These are phyloP conservation scores for Periconia sp. DNA, from an alignment of 2,329 filamentous ascomycete genomes.

Conservation along the genomic window DNA sequence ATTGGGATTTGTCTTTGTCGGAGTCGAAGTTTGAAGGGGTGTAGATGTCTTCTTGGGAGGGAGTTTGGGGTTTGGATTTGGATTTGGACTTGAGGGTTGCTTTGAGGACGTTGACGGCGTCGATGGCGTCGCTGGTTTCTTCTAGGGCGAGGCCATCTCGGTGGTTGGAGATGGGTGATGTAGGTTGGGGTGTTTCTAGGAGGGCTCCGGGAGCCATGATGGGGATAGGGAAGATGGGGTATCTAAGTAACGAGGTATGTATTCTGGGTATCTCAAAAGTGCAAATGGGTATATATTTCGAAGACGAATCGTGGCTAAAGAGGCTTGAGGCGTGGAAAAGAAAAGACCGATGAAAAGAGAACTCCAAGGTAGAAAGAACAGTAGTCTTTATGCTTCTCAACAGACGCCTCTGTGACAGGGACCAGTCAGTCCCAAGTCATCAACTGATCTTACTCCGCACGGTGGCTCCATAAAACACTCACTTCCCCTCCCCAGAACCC, in stretches of 20 bases:
- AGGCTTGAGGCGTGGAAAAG: neutral
- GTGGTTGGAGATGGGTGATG: slow-evolving; percentile 50
- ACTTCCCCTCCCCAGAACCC: neutral
- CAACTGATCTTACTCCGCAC: neutral
- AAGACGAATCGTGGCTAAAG: neutral
- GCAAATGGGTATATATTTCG: neutral
- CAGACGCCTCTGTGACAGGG: no score
- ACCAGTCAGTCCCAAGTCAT: no score
- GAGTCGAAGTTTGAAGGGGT: slow-evolving; percentile 68
- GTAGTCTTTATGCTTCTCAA: no score
- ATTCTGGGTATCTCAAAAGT: neutral
- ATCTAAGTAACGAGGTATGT: slow-evolving; percentile 14
- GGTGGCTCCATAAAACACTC: neutral
- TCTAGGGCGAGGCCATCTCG: slow-evolving; percentile 61
- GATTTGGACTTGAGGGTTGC: slow-evolving; percentile 55
- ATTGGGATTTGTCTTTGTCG: slow-evolving; percentile 76
- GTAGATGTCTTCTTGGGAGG: slow-evolving; percentile 50
- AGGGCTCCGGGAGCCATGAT: slow-evolving; percentile 51
- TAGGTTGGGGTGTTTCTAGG: slow-evolving; percentile 46
- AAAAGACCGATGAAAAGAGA: neutral
- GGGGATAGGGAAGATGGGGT: slow-evolving; percentile 14
- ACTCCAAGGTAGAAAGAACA: neutral
- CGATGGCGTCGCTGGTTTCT: slow-evolving; percentile 60
- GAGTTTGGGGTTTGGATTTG: slow-evolving; percentile 43
- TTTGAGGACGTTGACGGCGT: slow-evolving; percentile 63